These are phyloP conservation scores for Mycena vitilis DNA, from an alignment of 768 basidiomycete species.

Conservation along the genomic window DNA sequence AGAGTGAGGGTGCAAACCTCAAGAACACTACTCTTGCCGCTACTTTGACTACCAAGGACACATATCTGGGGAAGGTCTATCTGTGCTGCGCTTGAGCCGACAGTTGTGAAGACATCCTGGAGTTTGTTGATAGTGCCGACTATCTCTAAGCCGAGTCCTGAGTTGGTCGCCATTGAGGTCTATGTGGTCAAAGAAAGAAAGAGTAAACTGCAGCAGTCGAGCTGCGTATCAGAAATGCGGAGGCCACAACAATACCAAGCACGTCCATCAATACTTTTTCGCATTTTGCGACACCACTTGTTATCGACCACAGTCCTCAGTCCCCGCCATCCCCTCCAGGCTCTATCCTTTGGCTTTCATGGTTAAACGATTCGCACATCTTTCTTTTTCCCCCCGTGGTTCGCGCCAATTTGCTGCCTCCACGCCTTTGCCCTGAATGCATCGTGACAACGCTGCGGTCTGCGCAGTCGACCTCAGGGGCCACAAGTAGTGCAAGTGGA, in stretches of 20 bases:
- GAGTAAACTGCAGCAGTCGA: constrained; percentile 38
- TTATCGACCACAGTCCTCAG: too few relatives aligned
- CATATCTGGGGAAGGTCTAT: constrained; percentile 95
- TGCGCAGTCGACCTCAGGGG: background rate
- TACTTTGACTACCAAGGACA: constrained; percentile 91
- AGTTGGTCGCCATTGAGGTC: constrained; percentile 61
- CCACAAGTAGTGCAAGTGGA: too few relatives aligned
- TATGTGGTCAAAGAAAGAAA: constrained; percentile 39
- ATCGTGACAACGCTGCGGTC: too few relatives aligned
- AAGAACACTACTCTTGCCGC: constrained; percentile 92
- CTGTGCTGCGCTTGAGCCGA: constrained; percentile 79
- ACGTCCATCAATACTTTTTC: background rate
- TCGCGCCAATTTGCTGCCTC: too few relatives aligned
- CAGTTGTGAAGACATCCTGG: constrained; percentile 89
- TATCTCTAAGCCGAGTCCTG: constrained; percentile 85
- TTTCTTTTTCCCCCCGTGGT: too few relatives aligned
- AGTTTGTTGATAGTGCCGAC: constrained; percentile 88
- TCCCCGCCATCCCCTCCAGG: too few relatives aligned
- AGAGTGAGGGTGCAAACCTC: constrained; percentile 62
- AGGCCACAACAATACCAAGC: constrained; percentile 23
- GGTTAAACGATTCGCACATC: too few relatives aligned
- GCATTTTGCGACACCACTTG: too few relatives aligned
- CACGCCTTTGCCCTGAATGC: too few relatives aligned
- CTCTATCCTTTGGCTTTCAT: too few relatives aligned
- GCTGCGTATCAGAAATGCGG: constrained; percentile 21